These are phyloP conservation scores for Arthrobotrys conoides DNA, from an alignment of 2,329 filamentous ascomycete genomes.

Conservation along the genomic window DNA sequence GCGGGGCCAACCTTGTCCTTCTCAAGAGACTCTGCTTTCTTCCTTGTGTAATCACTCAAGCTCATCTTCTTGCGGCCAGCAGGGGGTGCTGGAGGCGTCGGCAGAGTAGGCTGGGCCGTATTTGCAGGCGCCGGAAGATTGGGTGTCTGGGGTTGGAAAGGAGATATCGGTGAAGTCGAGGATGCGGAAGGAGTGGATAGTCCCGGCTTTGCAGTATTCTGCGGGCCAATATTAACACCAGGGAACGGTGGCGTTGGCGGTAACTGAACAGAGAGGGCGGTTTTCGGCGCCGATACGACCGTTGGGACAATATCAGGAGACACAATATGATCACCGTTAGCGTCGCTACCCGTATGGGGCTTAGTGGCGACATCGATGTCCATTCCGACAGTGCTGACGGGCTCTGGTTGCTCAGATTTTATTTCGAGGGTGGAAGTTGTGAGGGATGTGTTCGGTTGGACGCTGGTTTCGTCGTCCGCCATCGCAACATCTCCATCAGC, in stretches of 20 bases:
- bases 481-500: conserved; percentile 44
- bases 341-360: background rate
- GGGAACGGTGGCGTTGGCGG: conserved; percentile 31
- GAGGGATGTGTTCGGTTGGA: background rate
- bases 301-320: background rate
- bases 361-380: conserved; percentile 3
- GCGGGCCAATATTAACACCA: background rate
- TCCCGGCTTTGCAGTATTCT: conserved; percentile 14
- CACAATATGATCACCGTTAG: background rate
- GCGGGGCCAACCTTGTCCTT: conserved; percentile 36
- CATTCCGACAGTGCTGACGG: background rate
- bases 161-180: conserved; percentile 33
- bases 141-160: conserved; percentile 36
- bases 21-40: conserved; percentile 51
- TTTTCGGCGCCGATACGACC: background rate
- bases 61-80: conserved; percentile 50
- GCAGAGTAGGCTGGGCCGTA: conserved; percentile 7
- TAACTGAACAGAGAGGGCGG: conserved; percentile 29
- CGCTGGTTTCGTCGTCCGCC: conserved; percentile 19
- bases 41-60: conserved; percentile 47
- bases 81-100: conserved; percentile 35
- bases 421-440: background rate
- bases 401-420: background rate
- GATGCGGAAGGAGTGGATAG: conserved; percentile 34
- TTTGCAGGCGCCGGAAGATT: background rate